Evolutionary conservation across 1,284 basidiomycete species (phyloP).

Genomic region (Malassezia psittaci): DNA sequence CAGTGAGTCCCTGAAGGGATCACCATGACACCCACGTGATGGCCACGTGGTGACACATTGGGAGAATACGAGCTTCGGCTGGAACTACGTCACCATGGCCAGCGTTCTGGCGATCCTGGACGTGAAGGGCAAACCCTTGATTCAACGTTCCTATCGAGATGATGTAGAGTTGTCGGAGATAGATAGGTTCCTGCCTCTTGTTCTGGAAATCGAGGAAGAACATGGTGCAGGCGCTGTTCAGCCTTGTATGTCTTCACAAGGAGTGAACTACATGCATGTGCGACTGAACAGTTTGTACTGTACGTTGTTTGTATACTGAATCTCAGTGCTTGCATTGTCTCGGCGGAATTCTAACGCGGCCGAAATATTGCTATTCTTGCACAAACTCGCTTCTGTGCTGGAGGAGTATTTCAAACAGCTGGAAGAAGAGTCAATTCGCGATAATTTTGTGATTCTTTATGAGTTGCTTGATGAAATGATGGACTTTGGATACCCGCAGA

Average conservation of each 20-base stretch:
- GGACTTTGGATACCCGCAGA: constrained; percentile 99
- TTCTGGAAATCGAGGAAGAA: constrained; percentile 96
- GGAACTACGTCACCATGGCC: constrained; percentile 30
- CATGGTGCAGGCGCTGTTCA: constrained; percentile 63
- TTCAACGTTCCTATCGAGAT: constrained; percentile 93
- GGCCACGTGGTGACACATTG: not conserved
- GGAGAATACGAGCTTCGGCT: not conserved
- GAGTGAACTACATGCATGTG: constrained; percentile 93
- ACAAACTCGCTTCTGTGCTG: constrained; percentile 66
- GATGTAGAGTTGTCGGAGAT: constrained; percentile 81
- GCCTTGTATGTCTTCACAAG: constrained; percentile 70
- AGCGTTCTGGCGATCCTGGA: constrained; percentile 78
- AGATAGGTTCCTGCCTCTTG: constrained; percentile 84
- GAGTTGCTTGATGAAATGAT: constrained; percentile 98
- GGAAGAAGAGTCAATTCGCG: constrained; percentile 95
- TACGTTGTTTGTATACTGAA: constrained; percentile 51
- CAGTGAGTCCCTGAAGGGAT: too few relatives aligned
- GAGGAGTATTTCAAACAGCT: constrained; percentile 99
- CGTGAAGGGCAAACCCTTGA: constrained; percentile 95
- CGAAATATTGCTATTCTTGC: constrained; percentile 92
- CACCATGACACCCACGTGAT: not conserved
- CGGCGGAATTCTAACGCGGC: constrained; percentile 93
- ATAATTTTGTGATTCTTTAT: constrained; percentile 95
- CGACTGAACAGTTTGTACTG: constrained; percentile 93
- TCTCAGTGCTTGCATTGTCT: constrained; percentile 78